Conservation (phyloP, 2,329 filamentous ascomycete genomes). For the Fusarium sulawesiense region DNA sequence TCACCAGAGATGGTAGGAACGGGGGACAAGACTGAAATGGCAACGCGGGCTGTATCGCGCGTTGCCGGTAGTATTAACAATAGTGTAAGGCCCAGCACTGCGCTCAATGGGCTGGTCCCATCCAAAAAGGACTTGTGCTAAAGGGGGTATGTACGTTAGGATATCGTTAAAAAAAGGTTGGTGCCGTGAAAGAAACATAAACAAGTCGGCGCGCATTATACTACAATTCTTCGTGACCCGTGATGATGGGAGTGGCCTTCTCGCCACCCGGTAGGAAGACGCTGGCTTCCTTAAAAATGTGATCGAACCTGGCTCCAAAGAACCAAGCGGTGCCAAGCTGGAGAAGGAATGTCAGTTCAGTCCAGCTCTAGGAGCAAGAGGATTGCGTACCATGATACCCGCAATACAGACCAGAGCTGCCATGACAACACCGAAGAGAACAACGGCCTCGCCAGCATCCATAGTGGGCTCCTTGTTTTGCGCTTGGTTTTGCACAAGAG, state of each 20-base stretch:
- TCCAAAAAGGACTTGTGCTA: constrained; percentile 26
- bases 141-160: constrained; percentile 46
- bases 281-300: constrained; percentile 46
- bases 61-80: constrained; percentile 45
- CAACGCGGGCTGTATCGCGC: constrained; percentile 32
- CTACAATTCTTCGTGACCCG: constrained; percentile 54
- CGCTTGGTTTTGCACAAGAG: constrained; percentile 54
- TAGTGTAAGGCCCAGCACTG: constrained; percentile 37
- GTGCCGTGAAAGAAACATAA: constrained; percentile 33
- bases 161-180: constrained; percentile 45
- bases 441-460: constrained; percentile 69
- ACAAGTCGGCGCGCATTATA: constrained; percentile 26
- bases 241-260: constrained; percentile 42
- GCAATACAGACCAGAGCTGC: constrained; percentile 78
- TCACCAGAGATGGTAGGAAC: constrained; percentile 6
- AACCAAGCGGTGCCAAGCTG: constrained; percentile 83
- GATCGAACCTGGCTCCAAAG: constrained; percentile 84
- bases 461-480: constrained; percentile 58
- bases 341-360: constrained; percentile 6
- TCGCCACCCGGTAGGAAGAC: constrained; percentile 40
- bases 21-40: constrained; percentile 26
- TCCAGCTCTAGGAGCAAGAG: background rate
- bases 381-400: constrained; percentile 77
- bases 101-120: constrained; percentile 21
- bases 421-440: constrained; percentile 75